Evolutionary conservation across 164 flowering plant genomes (phyloP).

Genomic region (Magnolia officinalis): DNA sequence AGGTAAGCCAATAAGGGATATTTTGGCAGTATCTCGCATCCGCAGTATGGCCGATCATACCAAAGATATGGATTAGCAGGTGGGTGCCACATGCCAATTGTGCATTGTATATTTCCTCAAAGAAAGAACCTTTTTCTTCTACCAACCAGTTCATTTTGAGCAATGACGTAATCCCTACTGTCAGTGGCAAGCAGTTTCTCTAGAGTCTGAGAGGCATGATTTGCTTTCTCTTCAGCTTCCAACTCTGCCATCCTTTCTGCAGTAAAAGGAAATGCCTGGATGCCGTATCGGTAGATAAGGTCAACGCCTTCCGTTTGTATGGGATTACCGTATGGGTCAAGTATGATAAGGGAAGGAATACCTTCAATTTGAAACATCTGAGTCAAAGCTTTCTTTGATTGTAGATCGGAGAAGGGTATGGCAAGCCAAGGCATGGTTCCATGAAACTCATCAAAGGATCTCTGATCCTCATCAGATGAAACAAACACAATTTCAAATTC

Average conservation of each 20-base stretch:
- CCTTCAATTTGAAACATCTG: conserved; percentile 26
- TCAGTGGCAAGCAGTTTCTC: conserved; percentile 19
- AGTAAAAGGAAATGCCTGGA: conserved; percentile 24
- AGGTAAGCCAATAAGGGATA: no score
- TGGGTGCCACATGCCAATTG: background rate
- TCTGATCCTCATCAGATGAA: conserved; percentile 29
- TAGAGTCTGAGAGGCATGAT: conserved; percentile 24
- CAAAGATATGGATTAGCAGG: background rate
- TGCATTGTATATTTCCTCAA: background rate
- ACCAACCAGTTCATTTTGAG: conserved; percentile 19
- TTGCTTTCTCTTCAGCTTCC: conserved; percentile 25
- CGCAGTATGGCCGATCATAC: background rate
- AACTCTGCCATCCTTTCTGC: conserved; percentile 15
- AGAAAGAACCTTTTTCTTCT: background rate
- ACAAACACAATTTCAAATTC: conserved; percentile 27
- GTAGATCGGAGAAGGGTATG: conserved; percentile 28
- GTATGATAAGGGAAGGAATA: conserved; percentile 23
- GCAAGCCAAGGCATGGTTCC: conserved; percentile 34
- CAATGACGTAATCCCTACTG: conserved; percentile 21
- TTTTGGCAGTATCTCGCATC: background rate
- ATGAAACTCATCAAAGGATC: conserved; percentile 17
- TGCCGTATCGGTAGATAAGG: conserved; percentile 23
- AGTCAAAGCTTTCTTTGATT: conserved; percentile 23
- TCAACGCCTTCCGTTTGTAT: conserved; percentile 30
- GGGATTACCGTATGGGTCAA: conserved; percentile 9